Evolutionary conservation across 495 filamentous ascomycete species (phyloP).

Genomic region (Penicillium maclennaniae): DNA sequence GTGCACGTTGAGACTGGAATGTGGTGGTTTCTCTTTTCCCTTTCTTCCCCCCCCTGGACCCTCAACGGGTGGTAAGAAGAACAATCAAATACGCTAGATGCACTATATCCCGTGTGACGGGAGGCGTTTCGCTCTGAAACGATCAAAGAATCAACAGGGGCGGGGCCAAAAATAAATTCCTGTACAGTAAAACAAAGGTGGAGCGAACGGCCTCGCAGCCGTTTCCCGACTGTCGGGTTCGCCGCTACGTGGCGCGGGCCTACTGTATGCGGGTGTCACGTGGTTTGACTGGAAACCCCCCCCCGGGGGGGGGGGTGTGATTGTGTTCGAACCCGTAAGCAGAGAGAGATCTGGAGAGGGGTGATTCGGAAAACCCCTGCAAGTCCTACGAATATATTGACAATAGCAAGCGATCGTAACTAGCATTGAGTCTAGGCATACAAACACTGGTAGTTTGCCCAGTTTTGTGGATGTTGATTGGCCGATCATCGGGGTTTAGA

Average conservation of each 20-base stretch:
- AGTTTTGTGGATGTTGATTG: conserved; percentile 4
- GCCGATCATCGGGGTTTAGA: conserved; percentile 23
- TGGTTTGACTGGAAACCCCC: neutral
- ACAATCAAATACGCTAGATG: neutral
- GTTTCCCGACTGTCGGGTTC: conserved; percentile 43
- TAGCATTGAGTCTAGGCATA: too few relatives aligned
- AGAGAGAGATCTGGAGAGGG: too few relatives aligned
- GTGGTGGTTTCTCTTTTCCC: neutral
- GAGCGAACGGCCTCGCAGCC: conserved; percentile 44
- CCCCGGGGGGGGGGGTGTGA: too few relatives aligned
- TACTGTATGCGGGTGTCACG: conserved; percentile 18
- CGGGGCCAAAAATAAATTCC: neutral
- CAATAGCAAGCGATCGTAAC: too few relatives aligned
- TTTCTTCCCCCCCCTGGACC: neutral
- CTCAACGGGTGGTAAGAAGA: neutral
- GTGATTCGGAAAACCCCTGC: too few relatives aligned
- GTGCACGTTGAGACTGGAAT: conserved; percentile 19
- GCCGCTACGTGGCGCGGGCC: conserved; percentile 28
- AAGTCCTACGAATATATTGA: too few relatives aligned
- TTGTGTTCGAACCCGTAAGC: too few relatives aligned
- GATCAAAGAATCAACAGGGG: neutral
- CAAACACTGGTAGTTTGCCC: neutral
- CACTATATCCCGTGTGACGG: neutral
- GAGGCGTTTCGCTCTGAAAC: neutral
- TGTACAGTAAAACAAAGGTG: conserved; percentile 22